phyloP scores from a whole-genome alignment of 495 filamentous ascomycete genomes.

The Parathielavia appendiculata region DNA sequence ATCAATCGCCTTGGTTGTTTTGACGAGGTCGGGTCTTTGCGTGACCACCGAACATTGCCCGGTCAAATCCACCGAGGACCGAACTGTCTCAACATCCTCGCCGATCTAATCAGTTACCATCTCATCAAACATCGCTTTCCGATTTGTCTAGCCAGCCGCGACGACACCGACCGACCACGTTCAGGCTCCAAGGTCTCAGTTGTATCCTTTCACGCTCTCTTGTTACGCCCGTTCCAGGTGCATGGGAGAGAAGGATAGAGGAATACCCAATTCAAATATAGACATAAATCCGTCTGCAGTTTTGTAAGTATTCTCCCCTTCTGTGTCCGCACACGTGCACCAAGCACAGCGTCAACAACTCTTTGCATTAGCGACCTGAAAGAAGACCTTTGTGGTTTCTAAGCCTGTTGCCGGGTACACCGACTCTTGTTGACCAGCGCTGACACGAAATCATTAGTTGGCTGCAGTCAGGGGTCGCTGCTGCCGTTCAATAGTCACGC shows the following conservation, averaged over 20 bases:
- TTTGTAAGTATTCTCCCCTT: constrained; percentile 26
- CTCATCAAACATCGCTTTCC: background rate
- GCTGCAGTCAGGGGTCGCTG: too few species aligned
- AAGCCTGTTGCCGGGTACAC: background rate
- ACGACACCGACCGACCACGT: background rate
- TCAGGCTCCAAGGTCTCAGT: background rate
- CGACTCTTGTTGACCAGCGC: too few species aligned
- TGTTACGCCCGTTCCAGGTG: constrained; percentile 22
- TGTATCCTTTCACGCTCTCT: constrained; percentile 22
- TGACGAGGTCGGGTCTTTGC: background rate
- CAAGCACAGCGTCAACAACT: background rate
- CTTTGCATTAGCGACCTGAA: background rate
- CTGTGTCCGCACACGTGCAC: background rate
- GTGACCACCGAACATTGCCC: background rate
- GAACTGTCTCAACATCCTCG: background rate
- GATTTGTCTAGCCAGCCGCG: background rate
- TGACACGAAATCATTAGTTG: too few species aligned
- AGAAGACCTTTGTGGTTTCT: background rate
- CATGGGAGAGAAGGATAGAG: constrained; percentile 31
- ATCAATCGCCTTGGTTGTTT: background rate
- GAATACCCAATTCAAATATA: constrained; percentile 36
- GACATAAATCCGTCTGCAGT: constrained; percentile 31
- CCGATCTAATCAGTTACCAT: background rate
- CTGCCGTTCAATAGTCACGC: background rate
- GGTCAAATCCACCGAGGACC: background rate